Conservation (phyloP, 768 basidiomycete species). For the Russula lepida region DNA sequence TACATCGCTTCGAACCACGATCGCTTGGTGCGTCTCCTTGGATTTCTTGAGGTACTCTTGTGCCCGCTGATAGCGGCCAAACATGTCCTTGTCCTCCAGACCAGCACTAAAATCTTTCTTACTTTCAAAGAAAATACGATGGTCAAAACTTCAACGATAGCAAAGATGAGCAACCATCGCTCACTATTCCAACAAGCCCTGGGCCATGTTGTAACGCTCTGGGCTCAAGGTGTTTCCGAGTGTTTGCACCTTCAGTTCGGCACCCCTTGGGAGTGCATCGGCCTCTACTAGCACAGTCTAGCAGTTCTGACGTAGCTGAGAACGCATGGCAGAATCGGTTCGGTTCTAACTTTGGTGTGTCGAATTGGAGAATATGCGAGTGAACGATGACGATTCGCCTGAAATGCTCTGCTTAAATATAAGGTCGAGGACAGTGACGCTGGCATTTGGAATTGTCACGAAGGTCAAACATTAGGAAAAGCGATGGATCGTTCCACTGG, state of each 20-base stretch:
- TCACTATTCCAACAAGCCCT: background rate
- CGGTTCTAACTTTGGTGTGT: background rate
- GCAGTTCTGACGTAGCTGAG: background rate
- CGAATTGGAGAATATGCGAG: background rate
- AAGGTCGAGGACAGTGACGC: too few relatives aligned
- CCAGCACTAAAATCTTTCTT: background rate
- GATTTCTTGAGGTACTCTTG: constrained; percentile 4
- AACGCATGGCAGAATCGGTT: background rate
- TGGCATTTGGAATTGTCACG: background rate
- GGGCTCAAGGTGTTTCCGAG: background rate
- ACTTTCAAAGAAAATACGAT: background rate
- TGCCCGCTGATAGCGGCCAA: background rate
- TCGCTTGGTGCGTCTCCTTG: background rate
- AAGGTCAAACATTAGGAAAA: background rate
- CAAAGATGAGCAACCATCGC: background rate
- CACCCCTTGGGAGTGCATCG: background rate
- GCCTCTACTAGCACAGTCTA: background rate
- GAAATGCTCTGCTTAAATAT: background rate
- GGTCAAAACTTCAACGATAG: background rate
- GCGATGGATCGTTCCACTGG: background rate
- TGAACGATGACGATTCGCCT: background rate
- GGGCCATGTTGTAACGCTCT: background rate
- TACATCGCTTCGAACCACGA: background rate
- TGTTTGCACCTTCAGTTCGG: background rate
- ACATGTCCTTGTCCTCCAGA: background rate